Evolutionary conservation across 148 eudicot genomes (phyloP).

Genomic region (Cornus suecica): DNA sequence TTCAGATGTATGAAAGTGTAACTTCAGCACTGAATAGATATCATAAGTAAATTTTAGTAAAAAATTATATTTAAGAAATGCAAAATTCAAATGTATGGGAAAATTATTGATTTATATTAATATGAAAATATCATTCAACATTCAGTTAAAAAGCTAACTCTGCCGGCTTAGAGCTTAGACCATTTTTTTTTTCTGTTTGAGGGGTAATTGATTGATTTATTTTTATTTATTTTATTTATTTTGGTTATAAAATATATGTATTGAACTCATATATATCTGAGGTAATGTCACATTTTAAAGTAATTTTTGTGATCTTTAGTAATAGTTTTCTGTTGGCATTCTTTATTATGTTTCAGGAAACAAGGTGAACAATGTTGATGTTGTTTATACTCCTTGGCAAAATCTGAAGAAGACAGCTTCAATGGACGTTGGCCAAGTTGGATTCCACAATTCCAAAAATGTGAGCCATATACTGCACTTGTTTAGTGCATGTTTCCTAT

Average conservation of each 20-base stretch:
- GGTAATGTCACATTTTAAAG: not conserved
- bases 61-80: not conserved
- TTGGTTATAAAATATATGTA: not conserved
- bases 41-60: too few species aligned
- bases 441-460: conserved; percentile 74
- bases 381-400: conserved; percentile 96
- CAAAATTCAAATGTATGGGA: not conserved
- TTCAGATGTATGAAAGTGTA: too few species aligned
- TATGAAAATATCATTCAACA: not conserved
- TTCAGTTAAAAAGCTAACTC: not conserved
- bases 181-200: not conserved
- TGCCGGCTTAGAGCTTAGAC: not conserved
- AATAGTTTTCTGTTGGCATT: not conserved
- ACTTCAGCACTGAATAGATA: not conserved
- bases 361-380: conserved; percentile 92
- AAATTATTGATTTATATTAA: too few species aligned
- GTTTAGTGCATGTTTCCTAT: not conserved
- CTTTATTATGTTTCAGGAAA: conserved; percentile 55
- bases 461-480: conserved; percentile 36
- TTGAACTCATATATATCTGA: not conserved
- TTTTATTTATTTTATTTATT: too few species aligned
- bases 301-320: not conserved
- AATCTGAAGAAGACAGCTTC: conserved; percentile 95
- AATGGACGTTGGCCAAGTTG: conserved; percentile 99
- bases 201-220: not conserved